Evolutionary conservation across 371 early-diverging fungal species (phyloP).

Genomic region (Saksenaea oblongispora): DNA sequence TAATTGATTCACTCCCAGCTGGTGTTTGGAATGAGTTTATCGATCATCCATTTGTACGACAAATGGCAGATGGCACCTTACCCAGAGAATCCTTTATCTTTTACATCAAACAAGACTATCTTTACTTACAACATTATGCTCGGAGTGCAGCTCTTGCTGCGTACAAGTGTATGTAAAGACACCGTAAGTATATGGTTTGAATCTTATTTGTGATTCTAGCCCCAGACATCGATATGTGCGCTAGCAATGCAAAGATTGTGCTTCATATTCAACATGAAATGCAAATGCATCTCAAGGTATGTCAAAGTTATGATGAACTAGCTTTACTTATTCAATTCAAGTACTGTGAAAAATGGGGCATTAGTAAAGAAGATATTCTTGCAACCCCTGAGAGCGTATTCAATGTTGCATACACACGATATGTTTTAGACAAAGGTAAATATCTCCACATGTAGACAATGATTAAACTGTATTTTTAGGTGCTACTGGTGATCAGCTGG

Average conservation of each 20-base stretch:
- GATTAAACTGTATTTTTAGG: slow-evolving; percentile 18
- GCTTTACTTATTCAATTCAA: slow-evolving; percentile 16
- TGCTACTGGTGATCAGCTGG: slow-evolving; percentile 71
- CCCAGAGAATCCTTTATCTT: slow-evolving; percentile 68
- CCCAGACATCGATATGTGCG: slow-evolving; percentile 34
- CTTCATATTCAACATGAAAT: slow-evolving; percentile 67
- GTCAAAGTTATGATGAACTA: neutral
- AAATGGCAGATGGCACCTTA: slow-evolving; percentile 76
- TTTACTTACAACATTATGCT: slow-evolving; percentile 81
- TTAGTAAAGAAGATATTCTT: slow-evolving; percentile 65
- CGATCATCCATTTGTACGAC: slow-evolving; percentile 75
- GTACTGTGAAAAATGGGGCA: slow-evolving; percentile 75
- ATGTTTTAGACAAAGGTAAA: slow-evolving; percentile 72
- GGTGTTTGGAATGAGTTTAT: slow-evolving; percentile 71
- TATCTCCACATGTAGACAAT: neutral
- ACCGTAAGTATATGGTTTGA: slow-evolving; percentile 8
- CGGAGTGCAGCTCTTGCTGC: slow-evolving; percentile 75
- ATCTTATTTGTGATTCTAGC: slow-evolving; percentile 16
- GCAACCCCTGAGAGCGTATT: slow-evolving; percentile 69
- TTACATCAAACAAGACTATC: slow-evolving; percentile 83
- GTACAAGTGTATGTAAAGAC: slow-evolving; percentile 63
- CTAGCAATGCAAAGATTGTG: slow-evolving; percentile 57
- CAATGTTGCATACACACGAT: slow-evolving; percentile 84
- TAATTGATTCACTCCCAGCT: slow-evolving; percentile 34
- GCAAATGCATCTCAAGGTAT: slow-evolving; percentile 68